phyloP scores from a whole-genome alignment of 768 basidiomycete genomes.

The Boletus eberwhitei region DNA sequence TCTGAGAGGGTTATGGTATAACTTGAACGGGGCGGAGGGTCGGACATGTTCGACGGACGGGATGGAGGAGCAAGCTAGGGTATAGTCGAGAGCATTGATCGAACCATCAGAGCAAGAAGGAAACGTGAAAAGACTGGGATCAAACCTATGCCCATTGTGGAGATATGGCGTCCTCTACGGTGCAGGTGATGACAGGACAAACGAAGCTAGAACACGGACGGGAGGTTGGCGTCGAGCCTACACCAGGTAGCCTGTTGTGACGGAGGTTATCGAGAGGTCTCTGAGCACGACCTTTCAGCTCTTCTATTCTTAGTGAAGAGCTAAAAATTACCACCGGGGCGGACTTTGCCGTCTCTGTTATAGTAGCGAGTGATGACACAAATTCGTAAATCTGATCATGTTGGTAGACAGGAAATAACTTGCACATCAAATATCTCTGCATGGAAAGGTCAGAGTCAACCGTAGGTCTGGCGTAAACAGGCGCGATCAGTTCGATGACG shows the following conservation, averaged over 20 bases:
- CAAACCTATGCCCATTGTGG: slow-evolving; percentile 18
- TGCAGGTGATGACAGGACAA: slow-evolving; percentile 17
- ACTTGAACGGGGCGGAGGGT: neutral
- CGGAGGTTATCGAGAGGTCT: slow-evolving; percentile 17
- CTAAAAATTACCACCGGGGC: slow-evolving; percentile 15
- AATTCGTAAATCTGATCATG: neutral
- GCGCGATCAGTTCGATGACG: neutral
- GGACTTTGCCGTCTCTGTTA: slow-evolving; percentile 17
- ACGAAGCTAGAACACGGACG: slow-evolving; percentile 5
- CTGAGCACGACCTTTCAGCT: slow-evolving; percentile 6
- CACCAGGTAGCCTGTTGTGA: too few relatives aligned
- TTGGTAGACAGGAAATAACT: neutral
- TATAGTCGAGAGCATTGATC: neutral
- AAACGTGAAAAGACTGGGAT: neutral
- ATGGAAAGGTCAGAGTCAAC: slow-evolving; percentile 15
- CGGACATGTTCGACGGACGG: slow-evolving; percentile 3
- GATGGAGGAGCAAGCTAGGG: slow-evolving; percentile 5
- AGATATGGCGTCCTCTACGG: slow-evolving; percentile 3
- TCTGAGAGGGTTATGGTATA: neutral
- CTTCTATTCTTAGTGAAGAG: slow-evolving; percentile 1
- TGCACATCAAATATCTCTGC: slow-evolving; percentile 10
- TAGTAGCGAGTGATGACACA: too few relatives aligned
- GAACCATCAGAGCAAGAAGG: neutral
- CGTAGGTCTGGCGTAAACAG: slow-evolving; percentile 1
- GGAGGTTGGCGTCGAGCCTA: neutral